These are phyloP conservation scores for Fusarium sp. DNA, from an alignment of 2,329 filamentous ascomycete species.

Conservation along the genomic window DNA sequence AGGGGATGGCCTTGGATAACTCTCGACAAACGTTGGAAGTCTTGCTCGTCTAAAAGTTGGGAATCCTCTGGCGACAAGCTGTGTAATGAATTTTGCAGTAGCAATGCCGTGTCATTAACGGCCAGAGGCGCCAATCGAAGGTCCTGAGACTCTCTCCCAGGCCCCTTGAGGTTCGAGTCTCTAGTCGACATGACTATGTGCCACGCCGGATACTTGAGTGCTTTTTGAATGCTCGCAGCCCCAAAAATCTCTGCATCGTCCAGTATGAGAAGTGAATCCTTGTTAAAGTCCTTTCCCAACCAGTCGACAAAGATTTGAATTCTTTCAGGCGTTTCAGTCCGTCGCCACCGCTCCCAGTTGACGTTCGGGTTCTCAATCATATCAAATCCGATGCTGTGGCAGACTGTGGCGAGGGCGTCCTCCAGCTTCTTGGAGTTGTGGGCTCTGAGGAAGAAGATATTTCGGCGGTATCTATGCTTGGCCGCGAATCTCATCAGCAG, in stretches of 20 bases:
- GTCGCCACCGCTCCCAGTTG: neutral
- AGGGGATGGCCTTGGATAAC: neutral
- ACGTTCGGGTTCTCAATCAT: neutral
- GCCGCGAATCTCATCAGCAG: neutral
- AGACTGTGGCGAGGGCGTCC: neutral
- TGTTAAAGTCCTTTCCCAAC: constrained; percentile 1
- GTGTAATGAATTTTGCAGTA: neutral
- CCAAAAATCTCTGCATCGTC: constrained; percentile 2
- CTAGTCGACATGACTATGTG: neutral
- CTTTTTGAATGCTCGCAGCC: neutral
- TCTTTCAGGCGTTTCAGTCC: neutral
- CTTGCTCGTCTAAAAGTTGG: neutral
- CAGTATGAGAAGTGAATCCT: neutral
- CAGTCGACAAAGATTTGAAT: neutral
- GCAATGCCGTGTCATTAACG: neutral
- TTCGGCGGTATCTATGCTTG: neutral
- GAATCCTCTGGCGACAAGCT: neutral
- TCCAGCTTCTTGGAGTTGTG: neutral
- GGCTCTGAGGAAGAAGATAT: neutral
- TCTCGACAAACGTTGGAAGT: neutral
- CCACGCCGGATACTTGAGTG: neutral
- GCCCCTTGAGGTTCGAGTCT: neutral
- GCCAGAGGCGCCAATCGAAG: neutral
- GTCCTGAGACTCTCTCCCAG: neutral
- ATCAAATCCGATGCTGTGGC: neutral